A percentile compares a stretch with the other conserved stretches of the same genome.
Evolutionary conservation across 2,329 filamentous ascomycete species (phyloP).

Genomic region (Fulvia fulva): DNA sequence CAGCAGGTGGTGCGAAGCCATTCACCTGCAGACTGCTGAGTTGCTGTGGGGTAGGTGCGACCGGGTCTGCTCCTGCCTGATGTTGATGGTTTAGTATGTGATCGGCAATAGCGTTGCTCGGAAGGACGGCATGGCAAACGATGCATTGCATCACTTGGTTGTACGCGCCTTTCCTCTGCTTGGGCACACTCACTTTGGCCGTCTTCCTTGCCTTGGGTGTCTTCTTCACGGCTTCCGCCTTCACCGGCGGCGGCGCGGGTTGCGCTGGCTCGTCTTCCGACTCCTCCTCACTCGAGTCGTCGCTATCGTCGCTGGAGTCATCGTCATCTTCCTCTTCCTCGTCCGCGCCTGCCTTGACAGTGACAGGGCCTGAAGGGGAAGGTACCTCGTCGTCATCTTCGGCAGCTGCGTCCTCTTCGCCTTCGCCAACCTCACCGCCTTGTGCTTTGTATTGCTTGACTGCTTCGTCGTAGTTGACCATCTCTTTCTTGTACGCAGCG

Average conservation of each 20-base stretch:
- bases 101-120: not conserved
- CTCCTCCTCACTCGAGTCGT: slow-evolving; percentile 15
- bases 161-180: not conserved
- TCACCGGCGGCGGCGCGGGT: slow-evolving; percentile 32
- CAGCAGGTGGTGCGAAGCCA: not conserved
- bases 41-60: slow-evolving; percentile 17
- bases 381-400: slow-evolving; percentile 29
- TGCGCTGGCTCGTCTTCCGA: slow-evolving; percentile 33
- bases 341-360: slow-evolving; percentile 14
- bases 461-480: slow-evolving; percentile 54
- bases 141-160: not conserved
- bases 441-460: slow-evolving; percentile 55
- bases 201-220: slow-evolving; percentile 27
- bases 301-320: slow-evolving; percentile 14
- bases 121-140: not conserved
- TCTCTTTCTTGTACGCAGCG: slow-evolving; percentile 54
- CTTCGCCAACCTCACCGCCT: slow-evolving; percentile 30
- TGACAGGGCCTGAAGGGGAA: slow-evolving; percentile 11
- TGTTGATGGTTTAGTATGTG: slow-evolving; percentile 1
- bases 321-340: slow-evolving; percentile 18
- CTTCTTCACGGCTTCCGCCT: slow-evolving; percentile 19
- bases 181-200: not conserved
- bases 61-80: slow-evolving; percentile 24
- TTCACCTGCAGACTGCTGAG: slow-evolving; percentile 20
- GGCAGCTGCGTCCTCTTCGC: slow-evolving; percentile 6